Evolutionary conservation across 1,139 yeast species (phyloP).

Genomic region (Kodamaea arcana): DNA sequence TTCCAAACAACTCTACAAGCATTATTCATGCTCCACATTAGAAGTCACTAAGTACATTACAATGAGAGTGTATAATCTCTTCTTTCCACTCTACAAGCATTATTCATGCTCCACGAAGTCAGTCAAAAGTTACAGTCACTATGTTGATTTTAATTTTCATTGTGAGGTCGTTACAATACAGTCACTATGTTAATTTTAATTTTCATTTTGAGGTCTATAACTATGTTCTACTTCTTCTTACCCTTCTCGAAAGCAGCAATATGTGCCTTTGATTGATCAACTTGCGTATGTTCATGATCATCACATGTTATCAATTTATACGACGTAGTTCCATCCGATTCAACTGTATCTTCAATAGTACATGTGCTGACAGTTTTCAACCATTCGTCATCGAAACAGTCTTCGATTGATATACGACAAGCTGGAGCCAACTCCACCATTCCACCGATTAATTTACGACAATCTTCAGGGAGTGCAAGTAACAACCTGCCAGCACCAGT

Average conservation of each 20-base stretch:
- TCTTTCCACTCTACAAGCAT: too few relatives aligned
- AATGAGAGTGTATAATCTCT: too few relatives aligned
- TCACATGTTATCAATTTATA: conserved; percentile 37
- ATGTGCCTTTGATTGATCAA: conserved; percentile 91
- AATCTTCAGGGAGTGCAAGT: conserved; percentile 66
- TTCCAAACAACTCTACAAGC: too few relatives aligned
- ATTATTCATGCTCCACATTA: too few relatives aligned
- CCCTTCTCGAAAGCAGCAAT: conserved; percentile 87
- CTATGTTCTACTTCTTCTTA: conserved; percentile 43
- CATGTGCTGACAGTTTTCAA: conserved; percentile 63
- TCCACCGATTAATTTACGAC: conserved; percentile 59
- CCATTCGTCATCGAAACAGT: conserved; percentile 80
- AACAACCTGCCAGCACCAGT: conserved; percentile 68
- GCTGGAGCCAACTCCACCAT: conserved; percentile 86
- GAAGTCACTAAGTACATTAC: too few relatives aligned
- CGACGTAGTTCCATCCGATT: conserved; percentile 28
- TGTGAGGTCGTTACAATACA: too few relatives aligned
- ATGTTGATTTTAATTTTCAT: too few relatives aligned
- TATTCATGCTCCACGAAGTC: too few relatives aligned
- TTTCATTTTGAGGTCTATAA: not conserved
- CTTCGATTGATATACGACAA: conserved; percentile 79
- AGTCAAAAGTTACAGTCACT: too few relatives aligned
- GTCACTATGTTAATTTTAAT: too few relatives aligned
- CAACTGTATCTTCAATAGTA: conserved; percentile 44
- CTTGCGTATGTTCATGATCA: conserved; percentile 80